Evolutionary conservation across 257 asterid genomes (phyloP).

Genomic region (Primulina eburnea): DNA sequence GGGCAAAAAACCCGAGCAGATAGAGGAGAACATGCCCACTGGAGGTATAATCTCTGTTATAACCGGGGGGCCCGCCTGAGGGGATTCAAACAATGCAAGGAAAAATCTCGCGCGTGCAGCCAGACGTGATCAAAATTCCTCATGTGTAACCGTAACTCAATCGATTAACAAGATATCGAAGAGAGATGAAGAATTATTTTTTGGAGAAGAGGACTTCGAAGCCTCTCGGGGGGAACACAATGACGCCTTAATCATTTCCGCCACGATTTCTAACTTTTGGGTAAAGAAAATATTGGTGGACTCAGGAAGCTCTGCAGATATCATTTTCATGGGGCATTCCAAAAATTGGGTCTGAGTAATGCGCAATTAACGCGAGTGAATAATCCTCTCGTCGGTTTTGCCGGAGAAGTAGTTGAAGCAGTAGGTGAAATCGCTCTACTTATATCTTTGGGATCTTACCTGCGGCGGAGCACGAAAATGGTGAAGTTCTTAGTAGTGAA

Average conservation of each 20-base stretch:
- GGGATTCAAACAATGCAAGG: no score
- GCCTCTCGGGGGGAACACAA: no score
- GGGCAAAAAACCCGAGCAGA: no score
- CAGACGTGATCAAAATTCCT: no score
- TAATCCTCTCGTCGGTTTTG: not conserved
- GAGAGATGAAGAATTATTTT: fast-evolving
- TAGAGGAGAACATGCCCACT: no score
- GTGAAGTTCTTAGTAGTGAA: not conserved
- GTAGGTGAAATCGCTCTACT: not conserved
- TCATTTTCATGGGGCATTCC: not conserved
- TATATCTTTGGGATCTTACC: not conserved
- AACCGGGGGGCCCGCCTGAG: no score
- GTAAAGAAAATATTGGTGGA: not conserved
- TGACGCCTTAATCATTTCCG: not conserved
- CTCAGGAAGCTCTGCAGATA: not conserved
- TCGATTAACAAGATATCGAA: no score
- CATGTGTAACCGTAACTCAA: no score
- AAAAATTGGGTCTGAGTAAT: not conserved
- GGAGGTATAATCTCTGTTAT: no score
- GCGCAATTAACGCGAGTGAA: not conserved
- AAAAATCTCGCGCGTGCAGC: no score
- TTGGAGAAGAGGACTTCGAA: no score
- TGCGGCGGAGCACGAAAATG: not conserved
- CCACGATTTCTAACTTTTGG: not conserved
- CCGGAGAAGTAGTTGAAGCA: not conserved